phyloP scores from a whole-genome alignment of 352 stramenopile genomes.

The Nothophytophthora sp. region DNA sequence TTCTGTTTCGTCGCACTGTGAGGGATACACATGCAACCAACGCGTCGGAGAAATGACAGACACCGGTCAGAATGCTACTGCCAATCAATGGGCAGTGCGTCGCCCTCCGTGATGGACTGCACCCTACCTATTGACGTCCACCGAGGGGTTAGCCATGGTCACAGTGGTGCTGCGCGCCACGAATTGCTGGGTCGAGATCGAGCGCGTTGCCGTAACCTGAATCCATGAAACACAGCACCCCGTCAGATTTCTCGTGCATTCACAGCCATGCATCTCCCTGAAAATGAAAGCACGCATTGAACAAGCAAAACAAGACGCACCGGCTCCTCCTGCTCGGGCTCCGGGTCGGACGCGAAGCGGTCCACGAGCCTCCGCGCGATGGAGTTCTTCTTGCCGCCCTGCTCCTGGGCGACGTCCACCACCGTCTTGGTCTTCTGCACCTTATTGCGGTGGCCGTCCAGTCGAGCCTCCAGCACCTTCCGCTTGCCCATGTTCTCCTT shows the following conservation, averaged over 20 bases:
- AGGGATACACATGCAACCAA: no score
- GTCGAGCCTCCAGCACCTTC: conserved; percentile 45
- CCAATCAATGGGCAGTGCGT: no score
- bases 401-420: conserved; percentile 27
- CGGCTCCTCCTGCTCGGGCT: conserved; percentile 38
- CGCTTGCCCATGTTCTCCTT: conserved; percentile 67
- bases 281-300: no score
- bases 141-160: conserved; percentile 15
- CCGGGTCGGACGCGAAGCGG: conserved; percentile 34
- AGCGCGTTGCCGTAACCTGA: conserved; percentile 22
- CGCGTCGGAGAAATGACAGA: no score
- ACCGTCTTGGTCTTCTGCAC: conserved; percentile 56
- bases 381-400: conserved; percentile 35
- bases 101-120: no score
- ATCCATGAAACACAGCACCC: no score
- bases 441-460: conserved; percentile 46
- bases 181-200: conserved; percentile 28
- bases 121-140: conserved; percentile 11
- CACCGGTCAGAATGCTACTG: no score
- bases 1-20: no score
- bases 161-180: conserved; percentile 24
- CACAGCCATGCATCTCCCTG: no score
- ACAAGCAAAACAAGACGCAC: no score
- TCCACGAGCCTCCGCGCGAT: conserved; percentile 44
- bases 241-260: no score